phyloP scores from a whole-genome alignment of 2,329 filamentous ascomycete genomes.

The Diaporthe caulivora region DNA sequence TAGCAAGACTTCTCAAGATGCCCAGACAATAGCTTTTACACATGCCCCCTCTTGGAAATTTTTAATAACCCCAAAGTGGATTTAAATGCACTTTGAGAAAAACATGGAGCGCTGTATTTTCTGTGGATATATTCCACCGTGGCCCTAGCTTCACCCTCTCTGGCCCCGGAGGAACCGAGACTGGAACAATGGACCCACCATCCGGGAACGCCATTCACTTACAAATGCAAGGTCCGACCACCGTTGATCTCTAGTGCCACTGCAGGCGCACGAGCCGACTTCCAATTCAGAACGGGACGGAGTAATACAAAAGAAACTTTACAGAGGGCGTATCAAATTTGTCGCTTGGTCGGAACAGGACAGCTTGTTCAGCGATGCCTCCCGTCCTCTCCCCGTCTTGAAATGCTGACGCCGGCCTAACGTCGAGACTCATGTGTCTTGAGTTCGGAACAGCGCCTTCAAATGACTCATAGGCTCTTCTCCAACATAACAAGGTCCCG shows the following conservation, averaged over 20 bases:
- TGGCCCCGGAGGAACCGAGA: neutral
- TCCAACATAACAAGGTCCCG: constrained; percentile 64
- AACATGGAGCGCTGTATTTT: neutral
- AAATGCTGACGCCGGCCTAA: neutral
- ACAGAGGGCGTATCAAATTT: neutral
- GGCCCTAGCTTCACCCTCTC: neutral
- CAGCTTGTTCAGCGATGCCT: neutral
- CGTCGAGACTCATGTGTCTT: neutral
- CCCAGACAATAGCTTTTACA: neutral
- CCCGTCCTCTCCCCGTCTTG: neutral
- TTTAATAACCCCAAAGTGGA: neutral
- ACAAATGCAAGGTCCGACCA: neutral
- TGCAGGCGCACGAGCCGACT: neutral
- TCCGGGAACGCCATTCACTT: neutral
- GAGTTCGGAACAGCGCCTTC: neutral
- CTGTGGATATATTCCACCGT: neutral
- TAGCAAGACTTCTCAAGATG: neutral
- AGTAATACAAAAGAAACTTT: neutral
- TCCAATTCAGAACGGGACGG: neutral
- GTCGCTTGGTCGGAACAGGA: too few relatives aligned
- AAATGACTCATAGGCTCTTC: constrained; percentile 56
- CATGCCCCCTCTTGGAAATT: neutral
- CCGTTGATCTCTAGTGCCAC: neutral
- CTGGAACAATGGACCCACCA: neutral
- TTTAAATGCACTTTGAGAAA: neutral